These are phyloP conservation scores for Cynanchum wilfordii DNA, from an alignment of 257 asterid genomes.

Conservation along the genomic window DNA sequence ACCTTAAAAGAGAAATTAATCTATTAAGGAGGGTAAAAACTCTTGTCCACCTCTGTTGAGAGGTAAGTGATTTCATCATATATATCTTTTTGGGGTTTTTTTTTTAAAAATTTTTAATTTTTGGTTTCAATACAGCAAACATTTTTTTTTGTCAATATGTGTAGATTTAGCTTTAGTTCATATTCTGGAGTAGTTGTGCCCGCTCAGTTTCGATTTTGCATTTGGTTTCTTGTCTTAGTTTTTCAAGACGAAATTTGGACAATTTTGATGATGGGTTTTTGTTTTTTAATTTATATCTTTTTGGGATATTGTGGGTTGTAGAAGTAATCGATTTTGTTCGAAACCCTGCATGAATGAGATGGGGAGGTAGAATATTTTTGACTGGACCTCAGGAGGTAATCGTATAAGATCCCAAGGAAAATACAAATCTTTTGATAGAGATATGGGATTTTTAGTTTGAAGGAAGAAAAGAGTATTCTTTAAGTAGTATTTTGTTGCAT, in stretches of 20 bases:
- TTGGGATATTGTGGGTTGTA: background rate
- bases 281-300: background rate
- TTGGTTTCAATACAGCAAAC: background rate
- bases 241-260: background rate
- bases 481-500: constrained; percentile 7
- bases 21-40: background rate
- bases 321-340: background rate
- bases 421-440: background rate
- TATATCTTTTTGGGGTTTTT: background rate
- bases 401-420: constrained; percentile 3
- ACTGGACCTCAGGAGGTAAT: background rate
- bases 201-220: background rate
- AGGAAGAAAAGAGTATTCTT: constrained; percentile 10
- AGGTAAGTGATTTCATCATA: constrained; percentile 2
- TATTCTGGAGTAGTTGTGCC: constrained; percentile 1
- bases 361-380: background rate
- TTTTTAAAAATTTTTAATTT: too few species aligned
- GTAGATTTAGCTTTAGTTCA: background rate
- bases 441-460: background rate
- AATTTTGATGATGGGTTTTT: background rate
- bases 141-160: background rate
- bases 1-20: background rate
- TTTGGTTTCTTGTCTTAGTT: constrained; percentile 2
- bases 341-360: background rate
- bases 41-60: background rate